Conservation (phyloP, 495 filamentous ascomycete species). For the Cercophora scortea region DNA sequence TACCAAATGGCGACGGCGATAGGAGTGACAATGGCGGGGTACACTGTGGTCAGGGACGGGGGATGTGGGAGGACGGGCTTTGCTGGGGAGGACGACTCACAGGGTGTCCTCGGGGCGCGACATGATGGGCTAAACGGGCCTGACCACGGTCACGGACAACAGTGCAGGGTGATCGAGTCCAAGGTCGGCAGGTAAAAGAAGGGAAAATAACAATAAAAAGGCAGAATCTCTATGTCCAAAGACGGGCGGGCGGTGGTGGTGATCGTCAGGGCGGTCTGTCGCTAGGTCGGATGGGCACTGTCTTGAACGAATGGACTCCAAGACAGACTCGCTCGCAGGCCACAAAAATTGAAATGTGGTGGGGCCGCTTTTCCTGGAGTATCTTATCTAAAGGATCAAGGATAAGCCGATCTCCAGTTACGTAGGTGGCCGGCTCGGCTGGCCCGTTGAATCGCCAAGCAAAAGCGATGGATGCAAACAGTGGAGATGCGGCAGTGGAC, state of each 20-base stretch:
- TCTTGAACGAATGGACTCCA: no score
- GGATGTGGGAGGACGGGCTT: constrained; percentile 8
- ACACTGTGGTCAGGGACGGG: not conserved
- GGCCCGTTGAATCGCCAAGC: not conserved
- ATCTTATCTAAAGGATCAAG: not conserved
- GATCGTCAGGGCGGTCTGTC: not conserved
- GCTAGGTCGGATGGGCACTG: no score
- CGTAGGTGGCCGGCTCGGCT: not conserved
- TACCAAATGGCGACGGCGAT: no score
- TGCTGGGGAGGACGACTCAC: constrained; percentile 37
- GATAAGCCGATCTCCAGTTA: constrained; percentile 5
- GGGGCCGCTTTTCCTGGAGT: no score
- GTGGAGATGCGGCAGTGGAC: no score
- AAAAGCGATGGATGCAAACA: no score
- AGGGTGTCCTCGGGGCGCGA: constrained; percentile 92
- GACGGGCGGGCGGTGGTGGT: not conserved
- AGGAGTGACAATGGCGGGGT: constrained; percentile 8
- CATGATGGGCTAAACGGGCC: constrained; percentile 46
- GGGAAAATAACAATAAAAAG: no score
- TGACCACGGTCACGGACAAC: not conserved
- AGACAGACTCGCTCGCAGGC: no score
- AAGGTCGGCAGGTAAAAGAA: no score
- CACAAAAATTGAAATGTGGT: no score
- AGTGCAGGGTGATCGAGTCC: no score
- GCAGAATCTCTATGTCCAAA: no score